Conservation (phyloP, 2,329 filamentous ascomycete species). For the Calonectria pseudoreteaudii region DNA sequence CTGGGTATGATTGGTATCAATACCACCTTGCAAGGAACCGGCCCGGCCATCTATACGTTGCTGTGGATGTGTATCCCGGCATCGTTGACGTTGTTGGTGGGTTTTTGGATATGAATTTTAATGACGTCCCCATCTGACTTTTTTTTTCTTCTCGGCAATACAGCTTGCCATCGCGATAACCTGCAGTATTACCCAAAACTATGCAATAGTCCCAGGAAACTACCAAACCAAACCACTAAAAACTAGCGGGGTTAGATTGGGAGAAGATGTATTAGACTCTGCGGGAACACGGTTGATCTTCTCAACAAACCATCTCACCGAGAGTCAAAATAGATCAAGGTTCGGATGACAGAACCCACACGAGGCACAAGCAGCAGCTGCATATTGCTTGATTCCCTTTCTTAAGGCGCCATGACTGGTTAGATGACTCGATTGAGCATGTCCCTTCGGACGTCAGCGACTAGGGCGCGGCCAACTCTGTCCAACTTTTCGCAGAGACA, state of each 20-base stretch:
- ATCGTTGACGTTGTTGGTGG: constrained; percentile 14
- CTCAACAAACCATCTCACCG: constrained; percentile 34
- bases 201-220: background rate
- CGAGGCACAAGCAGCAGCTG: constrained; percentile 25
- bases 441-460: background rate
- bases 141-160: too few relatives aligned
- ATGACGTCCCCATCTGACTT: constrained; percentile 3
- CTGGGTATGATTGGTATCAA: constrained; percentile 24
- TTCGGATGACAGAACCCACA: constrained; percentile 32
- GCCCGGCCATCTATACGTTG: background rate
- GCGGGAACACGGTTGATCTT: constrained; percentile 10
- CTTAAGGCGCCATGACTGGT: too few relatives aligned
- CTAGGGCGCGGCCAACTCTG: background rate
- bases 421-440: background rate
- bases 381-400: background rate
- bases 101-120: background rate
- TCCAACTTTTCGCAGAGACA: constrained; percentile 1
- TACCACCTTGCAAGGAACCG: background rate
- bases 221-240: background rate
- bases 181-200: background rate
- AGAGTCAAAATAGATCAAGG: constrained; percentile 38
- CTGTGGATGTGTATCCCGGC: background rate
- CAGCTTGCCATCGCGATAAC: background rate
- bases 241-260: background rate
- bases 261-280: background rate